phyloP scores from a whole-genome alignment of 2,329 filamentous ascomycete genomes.

The Leptodontidium sp. region DNA sequence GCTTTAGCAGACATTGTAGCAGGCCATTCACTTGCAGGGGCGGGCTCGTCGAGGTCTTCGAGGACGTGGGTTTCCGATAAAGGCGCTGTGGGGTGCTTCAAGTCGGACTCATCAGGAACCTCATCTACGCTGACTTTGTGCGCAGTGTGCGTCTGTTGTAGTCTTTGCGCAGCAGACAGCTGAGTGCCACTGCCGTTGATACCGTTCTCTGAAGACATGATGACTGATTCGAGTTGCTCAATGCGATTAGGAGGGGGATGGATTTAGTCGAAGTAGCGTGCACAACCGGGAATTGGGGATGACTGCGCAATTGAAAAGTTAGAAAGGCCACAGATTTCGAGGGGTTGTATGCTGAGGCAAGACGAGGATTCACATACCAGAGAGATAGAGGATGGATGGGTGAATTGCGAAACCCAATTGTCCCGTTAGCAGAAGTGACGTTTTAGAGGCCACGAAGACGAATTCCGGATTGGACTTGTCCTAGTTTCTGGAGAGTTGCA shows the following conservation, averaged over 20 bases:
- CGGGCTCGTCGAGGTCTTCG: conserved; percentile 49
- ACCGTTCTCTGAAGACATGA: conserved; percentile 44
- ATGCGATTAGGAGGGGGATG: conserved; percentile 3
- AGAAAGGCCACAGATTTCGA: conserved; percentile 5
- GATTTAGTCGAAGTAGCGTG: conserved; percentile 19
- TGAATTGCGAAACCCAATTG: conserved; percentile 31
- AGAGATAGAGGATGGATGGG: conserved; percentile 22
- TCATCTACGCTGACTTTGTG: conserved; percentile 80
- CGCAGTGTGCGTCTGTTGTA: conserved; percentile 67
- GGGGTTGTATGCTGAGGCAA: neutral
- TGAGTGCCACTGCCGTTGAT: conserved; percentile 36
- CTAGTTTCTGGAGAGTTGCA: conserved; percentile 40
- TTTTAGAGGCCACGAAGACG: conserved; percentile 42
- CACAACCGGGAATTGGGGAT: conserved; percentile 9
- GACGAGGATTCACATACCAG: conserved; percentile 31
- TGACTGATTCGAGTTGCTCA: conserved; percentile 11
- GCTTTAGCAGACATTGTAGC: conserved; percentile 67
- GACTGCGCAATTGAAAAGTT: conserved; percentile 20
- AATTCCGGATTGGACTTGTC: conserved; percentile 34
- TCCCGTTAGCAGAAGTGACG: conserved; percentile 28
- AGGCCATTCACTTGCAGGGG: conserved; percentile 56
- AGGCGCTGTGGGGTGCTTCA: conserved; percentile 63
- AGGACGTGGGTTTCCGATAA: conserved; percentile 48
- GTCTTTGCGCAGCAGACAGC: conserved; percentile 57
- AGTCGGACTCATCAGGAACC: conserved; percentile 81